Evolutionary conservation across 352 stramenopile species (phyloP).

Genomic region (Phytophthora hybrid): DNA sequence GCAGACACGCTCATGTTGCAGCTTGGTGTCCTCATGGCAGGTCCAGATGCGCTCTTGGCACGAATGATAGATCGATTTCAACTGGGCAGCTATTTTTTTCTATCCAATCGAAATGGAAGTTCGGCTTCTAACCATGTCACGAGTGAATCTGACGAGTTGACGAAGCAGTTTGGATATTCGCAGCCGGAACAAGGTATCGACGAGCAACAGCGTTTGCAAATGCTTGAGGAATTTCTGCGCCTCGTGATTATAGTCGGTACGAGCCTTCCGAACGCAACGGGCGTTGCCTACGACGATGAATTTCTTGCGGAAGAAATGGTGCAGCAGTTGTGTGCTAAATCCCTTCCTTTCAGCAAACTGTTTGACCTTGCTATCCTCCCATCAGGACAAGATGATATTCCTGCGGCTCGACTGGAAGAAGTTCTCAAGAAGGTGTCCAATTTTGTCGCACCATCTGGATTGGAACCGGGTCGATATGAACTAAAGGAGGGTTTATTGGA

Average conservation of each 20-base stretch:
- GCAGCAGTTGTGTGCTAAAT: conserved; percentile 85
- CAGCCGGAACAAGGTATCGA: conserved; percentile 70
- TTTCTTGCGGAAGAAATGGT: conserved; percentile 88
- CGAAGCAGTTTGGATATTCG: conserved; percentile 58
- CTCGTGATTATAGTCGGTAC: conserved; percentile 83
- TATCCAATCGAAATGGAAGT: conserved; percentile 25
- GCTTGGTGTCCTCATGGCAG: conserved; percentile 70
- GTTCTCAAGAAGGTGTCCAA: conserved; percentile 71
- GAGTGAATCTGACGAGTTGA: conserved; percentile 18
- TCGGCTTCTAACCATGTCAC: conserved; percentile 13
- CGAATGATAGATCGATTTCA: conserved; percentile 85
- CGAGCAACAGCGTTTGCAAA: conserved; percentile 71
- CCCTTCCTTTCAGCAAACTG: conserved; percentile 83
- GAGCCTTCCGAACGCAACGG: conserved; percentile 69
- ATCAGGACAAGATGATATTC: conserved; percentile 85
- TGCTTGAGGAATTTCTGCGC: conserved; percentile 87
- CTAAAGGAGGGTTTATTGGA: conserved; percentile 78
- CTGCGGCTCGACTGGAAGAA: conserved; percentile 68
- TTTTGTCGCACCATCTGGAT: conserved; percentile 75
- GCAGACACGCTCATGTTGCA: conserved; percentile 85
- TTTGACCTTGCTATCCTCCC: conserved; percentile 84
- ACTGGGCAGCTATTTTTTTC: conserved; percentile 71
- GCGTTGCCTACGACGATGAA: conserved; percentile 67
- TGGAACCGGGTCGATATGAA: conserved; percentile 85
- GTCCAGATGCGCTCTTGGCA: conserved; percentile 67